Evolutionary conservation across 1,139 yeast species (phyloP).

Genomic region (Magnusiomyces tetraspermus): DNA sequence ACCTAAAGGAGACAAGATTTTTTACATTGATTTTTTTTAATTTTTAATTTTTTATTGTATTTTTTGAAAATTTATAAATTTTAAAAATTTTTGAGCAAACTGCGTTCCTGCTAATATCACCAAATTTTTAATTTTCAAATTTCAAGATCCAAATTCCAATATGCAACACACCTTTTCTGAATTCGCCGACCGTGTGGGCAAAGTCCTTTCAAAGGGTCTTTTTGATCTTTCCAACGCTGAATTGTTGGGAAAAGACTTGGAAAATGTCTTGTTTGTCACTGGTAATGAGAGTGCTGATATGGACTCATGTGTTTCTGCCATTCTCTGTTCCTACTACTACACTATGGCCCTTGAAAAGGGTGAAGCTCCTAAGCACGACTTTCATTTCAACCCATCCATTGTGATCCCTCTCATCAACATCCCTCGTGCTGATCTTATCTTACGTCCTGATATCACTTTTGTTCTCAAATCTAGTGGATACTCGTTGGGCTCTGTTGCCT

Average conservation of each 20-base stretch:
- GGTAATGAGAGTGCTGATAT: slow-evolving; percentile 85
- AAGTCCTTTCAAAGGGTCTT: neutral
- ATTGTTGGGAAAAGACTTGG: neutral
- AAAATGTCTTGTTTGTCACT: slow-evolving; percentile 42
- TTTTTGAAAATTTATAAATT: too few relatives aligned
- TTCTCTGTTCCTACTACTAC: slow-evolving; percentile 56
- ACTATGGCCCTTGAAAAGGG: slow-evolving; percentile 14
- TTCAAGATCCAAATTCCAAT: neutral
- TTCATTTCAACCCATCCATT: neutral
- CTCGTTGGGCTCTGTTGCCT: slow-evolving; percentile 44
- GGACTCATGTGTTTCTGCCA: slow-evolving; percentile 74
- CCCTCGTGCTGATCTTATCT: slow-evolving; percentile 49
- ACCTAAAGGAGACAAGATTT: too few relatives aligned
- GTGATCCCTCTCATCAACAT: slow-evolving; percentile 67
- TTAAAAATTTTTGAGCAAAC: too few relatives aligned
- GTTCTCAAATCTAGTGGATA: slow-evolving; percentile 46
- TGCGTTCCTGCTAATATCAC: too few relatives aligned
- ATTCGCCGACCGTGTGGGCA: neutral
- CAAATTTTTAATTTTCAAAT: too few relatives aligned
- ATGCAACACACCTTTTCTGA: neutral
- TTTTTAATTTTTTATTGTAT: too few relatives aligned
- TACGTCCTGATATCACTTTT: slow-evolving; percentile 61
- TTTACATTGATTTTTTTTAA: too few relatives aligned
- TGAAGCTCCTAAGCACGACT: slow-evolving; percentile 6
- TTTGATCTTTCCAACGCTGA: neutral